Conservation (phyloP, 2,329 filamentous ascomycete species). For the Arthrobotrys sphaeroides region DNA sequence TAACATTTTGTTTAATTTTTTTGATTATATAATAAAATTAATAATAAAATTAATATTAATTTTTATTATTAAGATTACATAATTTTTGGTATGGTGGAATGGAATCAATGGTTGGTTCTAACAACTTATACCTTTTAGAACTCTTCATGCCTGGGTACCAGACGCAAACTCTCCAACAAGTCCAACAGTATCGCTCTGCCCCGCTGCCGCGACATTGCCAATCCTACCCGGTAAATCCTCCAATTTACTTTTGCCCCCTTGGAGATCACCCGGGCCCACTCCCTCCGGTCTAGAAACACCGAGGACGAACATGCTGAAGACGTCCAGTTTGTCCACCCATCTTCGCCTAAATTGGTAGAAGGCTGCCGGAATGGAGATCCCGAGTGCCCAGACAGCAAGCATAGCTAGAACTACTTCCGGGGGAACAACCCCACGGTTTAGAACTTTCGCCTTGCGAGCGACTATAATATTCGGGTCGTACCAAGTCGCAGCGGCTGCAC, state of each 20-base stretch:
- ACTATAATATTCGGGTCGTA: constrained; percentile 10
- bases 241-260: neutral
- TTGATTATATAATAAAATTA: no score
- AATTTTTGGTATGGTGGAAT: no score
- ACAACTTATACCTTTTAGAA: no score
- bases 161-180: no score
- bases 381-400: constrained; percentile 2
- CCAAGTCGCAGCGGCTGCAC: neutral
- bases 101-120: no score
- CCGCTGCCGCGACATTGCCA: no score
- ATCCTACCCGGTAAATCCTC: constrained; percentile 13
- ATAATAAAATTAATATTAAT: no score
- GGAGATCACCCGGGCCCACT: neutral
- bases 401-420: constrained; percentile 3
- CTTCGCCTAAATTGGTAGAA: constrained; percentile 22
- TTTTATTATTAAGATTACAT: no score
- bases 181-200: neutral
- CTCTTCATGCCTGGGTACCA: no score
- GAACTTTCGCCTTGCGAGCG: neutral
- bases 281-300: neutral
- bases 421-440: constrained; percentile 1
- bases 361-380: neutral
- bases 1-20: no score
- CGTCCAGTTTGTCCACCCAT: constrained; percentile 17
- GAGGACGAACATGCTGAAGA: constrained; percentile 15